Evolutionary conservation across 2,329 filamentous ascomycete species (phyloP).

Genomic region (Penicillium oxalicum): DNA sequence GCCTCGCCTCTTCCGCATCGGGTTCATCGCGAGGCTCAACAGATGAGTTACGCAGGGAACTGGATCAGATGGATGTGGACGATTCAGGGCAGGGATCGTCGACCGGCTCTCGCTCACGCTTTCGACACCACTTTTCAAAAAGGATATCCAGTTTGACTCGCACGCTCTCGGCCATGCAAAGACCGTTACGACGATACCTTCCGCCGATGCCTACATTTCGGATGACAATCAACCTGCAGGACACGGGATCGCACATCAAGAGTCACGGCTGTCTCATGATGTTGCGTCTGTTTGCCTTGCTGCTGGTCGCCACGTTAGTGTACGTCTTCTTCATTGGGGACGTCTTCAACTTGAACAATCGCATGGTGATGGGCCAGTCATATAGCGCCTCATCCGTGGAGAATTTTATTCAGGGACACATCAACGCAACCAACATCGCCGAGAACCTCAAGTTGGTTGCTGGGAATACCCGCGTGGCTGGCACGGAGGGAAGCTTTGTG

Average conservation of each 20-base stretch:
- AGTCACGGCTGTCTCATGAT: slow-evolving; percentile 60
- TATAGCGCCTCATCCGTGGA: slow-evolving; percentile 82
- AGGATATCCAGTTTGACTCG: slow-evolving; percentile 51
- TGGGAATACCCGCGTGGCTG: slow-evolving; percentile 80
- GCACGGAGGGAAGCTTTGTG: slow-evolving; percentile 87
- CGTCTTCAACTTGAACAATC: slow-evolving; percentile 64
- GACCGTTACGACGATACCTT: slow-evolving; percentile 45
- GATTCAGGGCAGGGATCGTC: slow-evolving; percentile 49
- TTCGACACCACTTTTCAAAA: slow-evolving; percentile 51
- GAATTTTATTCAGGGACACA: slow-evolving; percentile 63
- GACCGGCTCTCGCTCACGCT: slow-evolving; percentile 30
- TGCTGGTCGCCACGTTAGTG: slow-evolving; percentile 69
- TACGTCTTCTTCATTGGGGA: slow-evolving; percentile 84
- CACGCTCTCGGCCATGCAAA: slow-evolving; percentile 52
- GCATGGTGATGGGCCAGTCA: slow-evolving; percentile 59
- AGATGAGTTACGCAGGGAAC: slow-evolving; percentile 67
- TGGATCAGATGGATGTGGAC: slow-evolving; percentile 83
- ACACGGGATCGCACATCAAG: slow-evolving; percentile 32
- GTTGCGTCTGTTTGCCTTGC: slow-evolving; percentile 66
- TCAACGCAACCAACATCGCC: slow-evolving; percentile 64
- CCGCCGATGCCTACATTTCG: slow-evolving; percentile 39
- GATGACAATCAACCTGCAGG: slow-evolving; percentile 36
- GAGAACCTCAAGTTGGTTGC: slow-evolving; percentile 73
- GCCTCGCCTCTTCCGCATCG: slow-evolving; percentile 50
- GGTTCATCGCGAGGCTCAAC: slow-evolving; percentile 50